Evolutionary conservation across 163 green algal genomes (phyloP).

Genomic region (Dunaliella salina): DNA sequence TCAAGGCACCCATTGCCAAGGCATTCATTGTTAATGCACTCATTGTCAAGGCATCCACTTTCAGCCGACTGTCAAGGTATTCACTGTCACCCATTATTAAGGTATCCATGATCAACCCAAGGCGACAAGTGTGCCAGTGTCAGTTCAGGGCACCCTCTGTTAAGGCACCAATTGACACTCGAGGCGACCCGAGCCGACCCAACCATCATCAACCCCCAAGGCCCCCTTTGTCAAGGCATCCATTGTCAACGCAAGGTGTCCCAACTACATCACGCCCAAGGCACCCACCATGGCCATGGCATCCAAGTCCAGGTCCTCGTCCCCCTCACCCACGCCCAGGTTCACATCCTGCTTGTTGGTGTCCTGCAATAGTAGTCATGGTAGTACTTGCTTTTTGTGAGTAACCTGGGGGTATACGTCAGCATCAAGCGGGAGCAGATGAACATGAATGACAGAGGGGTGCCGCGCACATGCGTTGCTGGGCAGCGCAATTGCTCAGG

Average conservation of each 20-base stretch:
- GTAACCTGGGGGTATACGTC: too few relatives aligned
- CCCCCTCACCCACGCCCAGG: not conserved
- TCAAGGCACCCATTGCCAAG: too few relatives aligned
- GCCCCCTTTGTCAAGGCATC: not conserved
- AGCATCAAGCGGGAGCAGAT: too few relatives aligned
- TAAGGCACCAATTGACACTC: not conserved
- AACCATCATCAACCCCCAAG: not conserved
- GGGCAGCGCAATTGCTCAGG: too few relatives aligned
- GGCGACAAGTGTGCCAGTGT: not conserved
- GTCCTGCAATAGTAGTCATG: not conserved
- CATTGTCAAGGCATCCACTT: too few relatives aligned
- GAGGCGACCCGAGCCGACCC: not conserved
- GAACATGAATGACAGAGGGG: too few relatives aligned
- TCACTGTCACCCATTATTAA: not conserved
- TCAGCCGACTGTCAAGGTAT: too few relatives aligned
- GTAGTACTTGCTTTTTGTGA: too few relatives aligned
- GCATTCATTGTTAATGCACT: too few relatives aligned
- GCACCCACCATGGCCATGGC: constrained; percentile 1
- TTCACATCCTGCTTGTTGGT: not conserved
- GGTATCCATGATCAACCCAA: not conserved
- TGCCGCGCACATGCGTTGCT: too few relatives aligned
- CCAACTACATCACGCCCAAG: not conserved
- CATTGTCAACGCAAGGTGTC: not conserved
- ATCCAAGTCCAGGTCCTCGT: constrained; percentile 6
- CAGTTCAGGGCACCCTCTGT: not conserved